Conservation (phyloP, 2,329 filamentous ascomycete genomes). For the Nemania sp. region DNA sequence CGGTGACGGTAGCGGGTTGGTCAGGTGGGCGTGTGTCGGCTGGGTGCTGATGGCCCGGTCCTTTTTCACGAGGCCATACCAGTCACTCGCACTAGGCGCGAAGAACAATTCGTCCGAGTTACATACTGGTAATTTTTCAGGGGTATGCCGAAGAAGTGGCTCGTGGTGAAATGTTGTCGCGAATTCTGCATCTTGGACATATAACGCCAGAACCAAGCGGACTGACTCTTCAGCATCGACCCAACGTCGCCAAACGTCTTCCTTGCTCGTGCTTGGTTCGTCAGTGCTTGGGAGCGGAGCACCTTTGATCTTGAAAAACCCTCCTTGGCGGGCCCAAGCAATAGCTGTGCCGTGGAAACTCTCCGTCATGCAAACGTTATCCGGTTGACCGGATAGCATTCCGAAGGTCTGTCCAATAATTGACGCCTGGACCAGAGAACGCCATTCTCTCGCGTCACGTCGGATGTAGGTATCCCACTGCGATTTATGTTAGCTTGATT, state of each 20-base stretch:
- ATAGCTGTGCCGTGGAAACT: constrained; percentile 24
- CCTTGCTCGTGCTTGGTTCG: constrained; percentile 12
- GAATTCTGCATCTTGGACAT: constrained; percentile 23
- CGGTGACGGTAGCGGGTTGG: background rate
- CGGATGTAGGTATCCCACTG: constrained; percentile 26
- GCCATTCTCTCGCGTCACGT: constrained; percentile 23
- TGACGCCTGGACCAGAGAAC: constrained; percentile 22
- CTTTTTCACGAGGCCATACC: constrained; percentile 16
- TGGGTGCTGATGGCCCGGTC: background rate
- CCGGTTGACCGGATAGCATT: constrained; percentile 23
- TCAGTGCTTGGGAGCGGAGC: constrained; percentile 15
- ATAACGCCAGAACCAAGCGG: constrained; percentile 22
- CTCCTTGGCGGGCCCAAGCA: constrained; percentile 23
- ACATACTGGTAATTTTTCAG: constrained; percentile 16
- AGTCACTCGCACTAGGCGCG: constrained; percentile 17
- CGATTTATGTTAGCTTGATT: background rate
- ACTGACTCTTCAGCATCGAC: constrained; percentile 23
- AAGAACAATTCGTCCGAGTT: constrained; percentile 23
- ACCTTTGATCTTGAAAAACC: constrained; percentile 22
- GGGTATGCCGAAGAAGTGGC: constrained; percentile 16
- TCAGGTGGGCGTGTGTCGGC: background rate
- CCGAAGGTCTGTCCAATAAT: constrained; percentile 24
- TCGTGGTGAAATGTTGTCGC: constrained; percentile 25
- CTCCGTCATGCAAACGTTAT: constrained; percentile 25
- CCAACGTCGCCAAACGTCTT: constrained; percentile 22